These are phyloP conservation scores for Symbiodinium natans DNA, from an alignment of 73 alveolate genomes.

Conservation along the genomic window DNA sequence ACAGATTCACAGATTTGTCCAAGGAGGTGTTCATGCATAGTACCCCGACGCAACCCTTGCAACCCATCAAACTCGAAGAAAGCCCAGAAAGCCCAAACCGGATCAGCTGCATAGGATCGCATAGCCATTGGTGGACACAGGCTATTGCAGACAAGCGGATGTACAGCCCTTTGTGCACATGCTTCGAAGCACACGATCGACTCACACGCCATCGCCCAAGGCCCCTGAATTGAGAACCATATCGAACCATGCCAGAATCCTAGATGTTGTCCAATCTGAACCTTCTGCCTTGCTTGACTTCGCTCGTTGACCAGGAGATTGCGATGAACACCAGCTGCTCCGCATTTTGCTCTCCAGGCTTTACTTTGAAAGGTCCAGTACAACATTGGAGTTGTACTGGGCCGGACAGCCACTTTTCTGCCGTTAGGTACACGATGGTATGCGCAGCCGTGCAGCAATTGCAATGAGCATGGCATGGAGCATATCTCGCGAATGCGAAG, in stretches of 20 bases:
- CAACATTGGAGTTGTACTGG: constrained; percentile 24
- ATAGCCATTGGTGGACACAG: too few species aligned
- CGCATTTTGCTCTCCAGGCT: constrained; percentile 36
- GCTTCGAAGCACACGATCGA: too few species aligned
- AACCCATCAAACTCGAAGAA: too few species aligned
- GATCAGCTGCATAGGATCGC: too few species aligned
- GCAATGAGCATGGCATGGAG: neutral
- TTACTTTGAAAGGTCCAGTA: neutral
- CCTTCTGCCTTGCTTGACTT: neutral
- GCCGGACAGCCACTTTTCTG: neutral
- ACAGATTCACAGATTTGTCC: neutral
- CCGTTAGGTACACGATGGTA: neutral
- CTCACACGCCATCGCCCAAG: too few species aligned
- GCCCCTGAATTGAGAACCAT: too few species aligned
- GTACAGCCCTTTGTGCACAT: neutral
- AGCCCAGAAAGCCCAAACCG: too few species aligned
- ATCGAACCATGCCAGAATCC: too few species aligned
- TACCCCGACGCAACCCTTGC: too few species aligned
- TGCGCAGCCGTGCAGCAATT: too few species aligned
- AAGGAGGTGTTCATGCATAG: neutral
- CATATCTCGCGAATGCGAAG: neutral
- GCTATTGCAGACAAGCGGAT: neutral
- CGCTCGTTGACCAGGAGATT: neutral
- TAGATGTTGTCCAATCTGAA: too few species aligned
- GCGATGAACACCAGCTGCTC: constrained; percentile 29